A percentile compares a stretch with the other conserved stretches of the same genome.
These are phyloP conservation scores for Globisporangium orthogonon DNA, from an alignment of 352 stramenopile genomes.

Conservation along the genomic window DNA sequence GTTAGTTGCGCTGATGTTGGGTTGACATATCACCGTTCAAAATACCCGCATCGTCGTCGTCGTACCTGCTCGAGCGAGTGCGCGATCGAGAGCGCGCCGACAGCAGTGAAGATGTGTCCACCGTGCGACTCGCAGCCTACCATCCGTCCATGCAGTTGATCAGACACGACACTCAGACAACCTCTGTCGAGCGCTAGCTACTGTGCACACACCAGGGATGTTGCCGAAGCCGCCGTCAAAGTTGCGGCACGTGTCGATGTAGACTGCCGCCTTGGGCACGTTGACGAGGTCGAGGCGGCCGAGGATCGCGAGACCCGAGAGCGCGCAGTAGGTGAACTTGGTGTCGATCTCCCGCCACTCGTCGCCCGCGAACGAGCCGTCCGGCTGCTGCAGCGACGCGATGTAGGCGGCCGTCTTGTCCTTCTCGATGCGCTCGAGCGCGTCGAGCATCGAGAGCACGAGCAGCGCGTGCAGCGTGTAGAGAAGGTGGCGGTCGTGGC, in stretches of 20 bases:
- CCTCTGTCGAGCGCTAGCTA: too few relatives aligned
- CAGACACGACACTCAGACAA: background rate
- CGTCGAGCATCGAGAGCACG: slow-evolving; percentile 93
- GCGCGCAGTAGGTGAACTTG: slow-evolving; percentile 98
- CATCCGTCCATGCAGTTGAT: slow-evolving; percentile 4
- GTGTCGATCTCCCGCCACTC: slow-evolving; percentile 98
- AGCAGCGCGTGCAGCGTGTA: slow-evolving; percentile 98
- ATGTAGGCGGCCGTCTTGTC: slow-evolving; percentile 85
- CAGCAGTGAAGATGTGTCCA: slow-evolving; percentile 96
- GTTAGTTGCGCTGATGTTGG: background rate
- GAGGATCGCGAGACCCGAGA: slow-evolving; percentile 94
- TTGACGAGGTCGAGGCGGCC: slow-evolving; percentile 84
- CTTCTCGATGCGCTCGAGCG: slow-evolving; percentile 73
- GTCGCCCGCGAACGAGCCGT: slow-evolving; percentile 97
- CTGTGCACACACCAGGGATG: slow-evolving; percentile 36
- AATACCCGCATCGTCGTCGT: background rate
- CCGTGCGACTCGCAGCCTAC: slow-evolving; percentile 96
- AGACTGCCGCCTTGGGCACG: slow-evolving; percentile 85
- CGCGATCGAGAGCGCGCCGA: slow-evolving; percentile 92
- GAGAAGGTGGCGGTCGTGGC: slow-evolving; percentile 96
- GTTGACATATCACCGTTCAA: background rate
- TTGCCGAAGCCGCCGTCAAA: slow-evolving; percentile 93
- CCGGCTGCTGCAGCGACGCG: slow-evolving; percentile 88
- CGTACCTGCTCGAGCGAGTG: slow-evolving; percentile 43
- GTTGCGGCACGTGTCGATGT: slow-evolving; percentile 96